Conservation (phyloP, 257 asterid species). For the Haberlea rhodopensis region DNA sequence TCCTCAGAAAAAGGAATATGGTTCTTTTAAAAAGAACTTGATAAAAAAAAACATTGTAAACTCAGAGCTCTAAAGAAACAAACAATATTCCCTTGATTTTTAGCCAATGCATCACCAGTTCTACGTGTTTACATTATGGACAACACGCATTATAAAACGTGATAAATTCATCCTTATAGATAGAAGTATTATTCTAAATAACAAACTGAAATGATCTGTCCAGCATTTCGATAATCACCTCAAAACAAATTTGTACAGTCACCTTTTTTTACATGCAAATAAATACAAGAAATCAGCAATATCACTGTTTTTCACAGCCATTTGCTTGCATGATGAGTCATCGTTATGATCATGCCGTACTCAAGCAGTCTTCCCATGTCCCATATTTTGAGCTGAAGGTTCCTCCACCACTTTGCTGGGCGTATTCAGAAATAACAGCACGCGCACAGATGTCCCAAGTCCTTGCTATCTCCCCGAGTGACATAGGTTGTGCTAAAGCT, state of each 20-base stretch:
- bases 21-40: too few relatives aligned
- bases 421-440: conserved; percentile 61
- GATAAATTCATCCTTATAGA: neutral
- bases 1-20: too few relatives aligned
- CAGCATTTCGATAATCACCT: neutral
- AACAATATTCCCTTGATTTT: neutral
- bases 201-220: neutral
- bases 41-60: too few relatives aligned
- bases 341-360: conserved; percentile 38
- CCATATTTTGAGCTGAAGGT: conserved; percentile 84
- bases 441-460: conserved; percentile 84
- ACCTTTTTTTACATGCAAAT: neutral
- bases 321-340: neutral
- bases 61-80: neutral
- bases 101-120: too few relatives aligned
- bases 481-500: conserved; percentile 69
- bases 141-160: neutral
- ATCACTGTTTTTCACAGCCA: neutral
- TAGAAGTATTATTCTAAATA: neutral
- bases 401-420: conserved; percentile 79
- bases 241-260: neutral
- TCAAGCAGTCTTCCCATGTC: conserved; percentile 71
- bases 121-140: neutral
- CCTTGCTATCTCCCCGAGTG: conserved; percentile 68
- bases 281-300: neutral